phyloP scores from a whole-genome alignment of 2,329 filamentous ascomycete genomes.

The Bipolaris gigantea region DNA sequence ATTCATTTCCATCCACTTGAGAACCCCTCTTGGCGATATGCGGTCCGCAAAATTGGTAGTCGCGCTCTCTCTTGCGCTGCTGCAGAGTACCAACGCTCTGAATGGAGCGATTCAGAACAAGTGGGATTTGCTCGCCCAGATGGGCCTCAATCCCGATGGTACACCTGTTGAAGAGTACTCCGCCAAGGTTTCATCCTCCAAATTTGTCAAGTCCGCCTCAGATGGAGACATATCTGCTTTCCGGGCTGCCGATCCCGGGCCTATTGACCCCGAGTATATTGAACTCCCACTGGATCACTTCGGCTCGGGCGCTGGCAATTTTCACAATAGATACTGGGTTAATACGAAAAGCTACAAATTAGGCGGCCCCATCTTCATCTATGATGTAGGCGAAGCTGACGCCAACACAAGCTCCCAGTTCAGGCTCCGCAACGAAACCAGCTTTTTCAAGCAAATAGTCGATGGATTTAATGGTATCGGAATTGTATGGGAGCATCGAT shows the following conservation, averaged over 20 bases:
- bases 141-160: not conserved
- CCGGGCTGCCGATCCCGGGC: not conserved
- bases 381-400: slow-evolving; percentile 41
- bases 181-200: not conserved
- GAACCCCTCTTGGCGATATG: slow-evolving; percentile 23
- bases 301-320: slow-evolving; percentile 19
- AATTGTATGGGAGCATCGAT: slow-evolving; percentile 49
- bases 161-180: not conserved
- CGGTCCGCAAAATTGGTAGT: slow-evolving; percentile 23
- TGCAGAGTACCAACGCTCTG: slow-evolving; percentile 27
- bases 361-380: slow-evolving; percentile 45
- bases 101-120: not conserved
- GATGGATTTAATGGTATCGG: slow-evolving; percentile 43
- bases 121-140: not conserved
- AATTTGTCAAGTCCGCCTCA: not conserved
- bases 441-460: slow-evolving; percentile 44
- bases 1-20: not conserved
- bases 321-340: slow-evolving; percentile 46
- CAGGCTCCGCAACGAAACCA: slow-evolving; percentile 16
- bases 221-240: not conserved
- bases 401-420: not conserved
- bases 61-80: slow-evolving; percentile 30
- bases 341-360: slow-evolving; percentile 37
- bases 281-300: slow-evolving; percentile 26
- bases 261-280: not conserved